Evolutionary conservation across 306 rosid genomes (phyloP), one percentile per base, ranked within the genome.

Genomic region (Fragaria vesca): DNA sequence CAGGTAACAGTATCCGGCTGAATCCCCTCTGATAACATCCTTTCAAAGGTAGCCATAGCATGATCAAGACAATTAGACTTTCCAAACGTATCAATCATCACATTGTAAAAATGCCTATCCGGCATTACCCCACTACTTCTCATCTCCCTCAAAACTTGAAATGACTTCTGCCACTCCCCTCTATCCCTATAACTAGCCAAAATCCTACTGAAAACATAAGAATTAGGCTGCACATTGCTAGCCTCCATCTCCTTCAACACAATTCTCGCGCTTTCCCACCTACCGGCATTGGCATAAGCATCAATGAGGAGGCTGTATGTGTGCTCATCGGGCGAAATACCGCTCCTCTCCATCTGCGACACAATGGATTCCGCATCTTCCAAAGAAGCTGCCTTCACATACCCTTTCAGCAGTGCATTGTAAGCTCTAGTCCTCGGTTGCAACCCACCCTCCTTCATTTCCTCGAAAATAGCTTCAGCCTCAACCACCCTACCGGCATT

Each of bases 151-250:
- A 94, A 81, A 76, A 91, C 97, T 75, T 91, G 96, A 85, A 94
- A 94, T 0, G 97, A 82, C 77, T 80, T 90, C 78, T 94, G 97
- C 98, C 98, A 94, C 88, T 94, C 96, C 61, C 98, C 97, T 69
- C 83, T 88, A 76, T 91, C 96, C 0, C 98, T 85, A 79, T 90
- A 90, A 80, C 91, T 69, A 6, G 96, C 98, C 81, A 94, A 84
- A 48, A 94, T 91, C 79, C 97, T 81, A 71, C 96, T 87, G 66
- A 84, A 94, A 72, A 91, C 83, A 80, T 60, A 91, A 2, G 96
- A 88, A 77, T 85, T 91, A 1, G 93, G 97, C 72, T 83, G 90
- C 76, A 91, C 87, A 85, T 91, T 86, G 77, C 87, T 84, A 12
- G 90, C 93, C 72, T 87, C 97, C 96, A 91, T 91, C 83, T 91